A percentile compares a stretch with the other conserved stretches of the same genome.
phyloP scores from a whole-genome alignment of 2,329 filamentous ascomycete species.

The Cladophialophora bantiana region DNA sequence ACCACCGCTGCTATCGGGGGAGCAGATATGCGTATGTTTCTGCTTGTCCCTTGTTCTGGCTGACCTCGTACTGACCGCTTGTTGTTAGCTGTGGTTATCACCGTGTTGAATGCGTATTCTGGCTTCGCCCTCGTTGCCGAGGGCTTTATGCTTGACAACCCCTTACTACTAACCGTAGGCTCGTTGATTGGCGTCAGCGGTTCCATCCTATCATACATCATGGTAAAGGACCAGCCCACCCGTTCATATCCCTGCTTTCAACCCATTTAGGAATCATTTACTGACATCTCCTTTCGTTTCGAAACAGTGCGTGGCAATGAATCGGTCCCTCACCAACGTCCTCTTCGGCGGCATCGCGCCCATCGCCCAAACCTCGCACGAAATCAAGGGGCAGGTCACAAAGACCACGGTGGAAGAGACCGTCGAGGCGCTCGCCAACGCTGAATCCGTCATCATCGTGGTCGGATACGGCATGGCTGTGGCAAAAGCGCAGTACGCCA shows the following conservation, averaged over 20 bases:
- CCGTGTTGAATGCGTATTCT: conserved; percentile 87
- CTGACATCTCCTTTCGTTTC: background rate
- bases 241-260: background rate
- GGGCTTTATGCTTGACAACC: conserved; percentile 89
- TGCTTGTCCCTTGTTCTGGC: background rate
- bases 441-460: conserved; percentile 84
- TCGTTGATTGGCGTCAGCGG: conserved; percentile 88
- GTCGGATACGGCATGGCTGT: conserved; percentile 96
- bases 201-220: conserved; percentile 85
- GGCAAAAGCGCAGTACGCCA: conserved; percentile 89
- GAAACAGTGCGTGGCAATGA: conserved; percentile 79
- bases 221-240: conserved; percentile 44
- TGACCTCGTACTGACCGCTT: conserved; percentile 36
- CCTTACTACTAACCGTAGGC: conserved; percentile 82
- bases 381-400: conserved; percentile 80
- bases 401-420: conserved; percentile 82
- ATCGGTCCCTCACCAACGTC: conserved; percentile 85
- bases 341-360: conserved; percentile 82
- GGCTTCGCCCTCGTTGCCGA: conserved; percentile 90
- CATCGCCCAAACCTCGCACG: conserved; percentile 65
- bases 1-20: conserved; percentile 88
- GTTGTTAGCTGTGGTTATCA: conserved; percentile 75
- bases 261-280: background rate
- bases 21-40: conserved; percentile 77
- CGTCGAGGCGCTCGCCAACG: conserved; percentile 74